A percentile compares a stretch with the other conserved stretches of the same genome.
Conservation (phyloP, 257 asterid genomes). For the Oldenlandia corymbosa region DNA sequence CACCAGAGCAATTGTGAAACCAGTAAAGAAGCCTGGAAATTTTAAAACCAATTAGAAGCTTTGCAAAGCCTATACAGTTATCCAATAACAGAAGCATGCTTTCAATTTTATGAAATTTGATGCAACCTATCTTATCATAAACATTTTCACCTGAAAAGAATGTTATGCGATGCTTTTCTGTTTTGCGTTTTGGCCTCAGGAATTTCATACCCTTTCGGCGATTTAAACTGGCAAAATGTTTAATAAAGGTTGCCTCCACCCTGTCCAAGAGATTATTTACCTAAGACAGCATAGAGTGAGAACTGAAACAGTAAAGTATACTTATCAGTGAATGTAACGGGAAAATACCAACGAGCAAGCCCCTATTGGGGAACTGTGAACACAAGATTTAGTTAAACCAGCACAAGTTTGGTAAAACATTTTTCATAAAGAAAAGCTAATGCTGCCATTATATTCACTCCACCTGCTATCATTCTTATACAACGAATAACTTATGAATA, state of each 20-base stretch:
- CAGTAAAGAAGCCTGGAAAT: constrained; percentile 71
- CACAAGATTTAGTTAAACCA: not conserved
- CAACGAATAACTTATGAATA: too few species aligned
- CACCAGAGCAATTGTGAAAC: constrained; percentile 61
- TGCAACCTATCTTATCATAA: not conserved
- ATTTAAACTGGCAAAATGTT: constrained; percentile 51
- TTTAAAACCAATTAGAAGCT: constrained; percentile 10
- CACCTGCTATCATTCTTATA: too few species aligned
- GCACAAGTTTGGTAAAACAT: not conserved
- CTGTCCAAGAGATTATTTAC: constrained; percentile 56
- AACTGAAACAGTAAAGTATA: not conserved
- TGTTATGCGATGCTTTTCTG: constrained; percentile 55
- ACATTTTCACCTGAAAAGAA: constrained; percentile 54
- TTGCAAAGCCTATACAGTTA: not conserved
- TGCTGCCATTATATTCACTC: too few species aligned
- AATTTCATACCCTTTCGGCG: constrained; percentile 74
- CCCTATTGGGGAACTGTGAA: not conserved
- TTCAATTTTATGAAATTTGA: not conserved
- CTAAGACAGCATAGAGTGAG: constrained; percentile 29
- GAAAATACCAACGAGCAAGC: not conserved
- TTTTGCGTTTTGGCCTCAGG: constrained; percentile 61
- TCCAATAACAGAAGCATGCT: not conserved
- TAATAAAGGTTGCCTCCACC: constrained; percentile 54
- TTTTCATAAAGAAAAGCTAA: not conserved
- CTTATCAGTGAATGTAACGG: not conserved